Conservation (phyloP, 441 rosid species). For the Arabidopsis lyrata region DNA sequence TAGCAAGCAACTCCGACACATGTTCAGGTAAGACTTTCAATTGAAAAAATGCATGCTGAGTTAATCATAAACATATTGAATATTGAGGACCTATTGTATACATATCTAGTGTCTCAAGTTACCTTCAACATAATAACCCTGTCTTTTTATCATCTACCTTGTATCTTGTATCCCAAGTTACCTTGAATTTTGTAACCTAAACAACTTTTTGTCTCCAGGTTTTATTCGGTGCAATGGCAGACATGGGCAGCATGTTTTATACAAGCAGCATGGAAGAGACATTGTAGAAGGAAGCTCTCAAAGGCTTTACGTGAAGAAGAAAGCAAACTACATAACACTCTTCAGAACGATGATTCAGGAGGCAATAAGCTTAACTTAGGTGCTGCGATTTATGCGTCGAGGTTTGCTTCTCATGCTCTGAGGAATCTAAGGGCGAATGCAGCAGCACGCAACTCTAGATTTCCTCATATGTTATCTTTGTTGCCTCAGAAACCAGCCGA, state of each 20-base stretch:
- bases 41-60: neutral
- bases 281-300: slow-evolving; percentile 56
- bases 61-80: neutral
- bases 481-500: slow-evolving; percentile 84
- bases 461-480: slow-evolving; percentile 44
- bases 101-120: slow-evolving; percentile 10
- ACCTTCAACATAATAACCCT: neutral
- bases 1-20: slow-evolving; percentile 48
- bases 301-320: slow-evolving; percentile 54
- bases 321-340: slow-evolving; percentile 54
- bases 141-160: neutral
- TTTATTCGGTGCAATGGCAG: slow-evolving; percentile 57
- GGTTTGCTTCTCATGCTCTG: slow-evolving; percentile 68
- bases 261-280: slow-evolving; percentile 68
- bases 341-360: slow-evolving; percentile 48
- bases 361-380: slow-evolving; percentile 55
- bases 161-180: neutral
- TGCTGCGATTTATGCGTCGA: slow-evolving; percentile 70
- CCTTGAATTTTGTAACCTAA: neutral
- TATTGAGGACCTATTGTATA: too few relatives aligned
- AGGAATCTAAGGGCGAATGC: slow-evolving; percentile 38
- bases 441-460: slow-evolving; percentile 27
- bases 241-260: slow-evolving; percentile 73
- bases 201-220: slow-evolving; percentile 39
- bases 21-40: slow-evolving; percentile 24